Base-by-base conservation (phyloP, 306 rosid species). In the Cucurbita moschata region DNA sequence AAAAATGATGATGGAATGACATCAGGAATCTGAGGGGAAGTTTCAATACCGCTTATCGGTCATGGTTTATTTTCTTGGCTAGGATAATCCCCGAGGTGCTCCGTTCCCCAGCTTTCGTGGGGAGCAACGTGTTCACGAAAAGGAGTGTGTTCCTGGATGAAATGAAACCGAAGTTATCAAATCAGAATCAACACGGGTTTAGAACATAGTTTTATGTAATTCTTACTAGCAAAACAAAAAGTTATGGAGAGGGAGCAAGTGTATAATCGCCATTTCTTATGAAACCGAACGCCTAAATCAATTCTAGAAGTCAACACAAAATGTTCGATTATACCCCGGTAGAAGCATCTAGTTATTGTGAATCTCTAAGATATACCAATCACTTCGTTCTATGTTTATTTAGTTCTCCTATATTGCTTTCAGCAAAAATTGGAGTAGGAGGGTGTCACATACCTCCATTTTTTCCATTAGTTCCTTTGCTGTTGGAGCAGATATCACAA, bases 51-150 rank as follows among this genome's bases (percentile, higher is more conserved):
- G 72, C 69, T 30, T 76, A 72, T 68, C 35, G 42, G 69, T 87
- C 91, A 90, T 71, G 77, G 84, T 63, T 77, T 81, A 53, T 77
- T 77, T 82, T 86, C 93, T 71, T 82, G 82, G 67, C 86, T 81
- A 49, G 84, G 82, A 81, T 84, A 82, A 75, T 83, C 78, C 16
- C 87, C 96, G 56, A 87, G 84, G 67, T 84, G 90, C 76, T 90
- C 87, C 88, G 53, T 82, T 88, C 88, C 81, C 98, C 98, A 92
- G 96, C 87, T 88, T 80, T 88, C 96, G 72, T 82, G 88, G 66
- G 96, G 73, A 61, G 98, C 90, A 23, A 87, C 87, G 52, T 87
- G 82, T 56, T 84, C 83, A 75, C 86, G 84, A 46, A 85, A 85
- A 77, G 98, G 96, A 78, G 76, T 81, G 55, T 90, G 89, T 76